Percentiles rank a stretch among this genome's conserved stretches.
Conservation (phyloP, 2,329 filamentous ascomycete species). For the Colletotrichum lini region DNA sequence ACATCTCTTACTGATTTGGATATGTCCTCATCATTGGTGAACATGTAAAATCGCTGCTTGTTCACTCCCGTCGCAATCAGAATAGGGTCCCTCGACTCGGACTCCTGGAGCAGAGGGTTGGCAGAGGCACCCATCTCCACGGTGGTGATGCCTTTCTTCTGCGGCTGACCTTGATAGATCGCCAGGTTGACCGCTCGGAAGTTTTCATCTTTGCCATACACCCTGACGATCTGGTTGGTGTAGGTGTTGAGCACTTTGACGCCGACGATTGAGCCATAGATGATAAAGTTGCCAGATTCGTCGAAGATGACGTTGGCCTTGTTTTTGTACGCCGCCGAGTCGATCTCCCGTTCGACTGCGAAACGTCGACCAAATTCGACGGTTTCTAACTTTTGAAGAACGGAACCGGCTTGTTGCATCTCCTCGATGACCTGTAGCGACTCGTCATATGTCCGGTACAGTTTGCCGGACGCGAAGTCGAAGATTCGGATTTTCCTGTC, state of each 20-base stretch:
- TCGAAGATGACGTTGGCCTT: slow-evolving; percentile 94
- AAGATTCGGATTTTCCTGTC: slow-evolving; percentile 95
- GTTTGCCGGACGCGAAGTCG: slow-evolving; percentile 89
- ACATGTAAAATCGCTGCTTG: slow-evolving; percentile 97
- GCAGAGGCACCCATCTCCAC: slow-evolving; percentile 97
- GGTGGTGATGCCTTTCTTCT: slow-evolving; percentile 93
- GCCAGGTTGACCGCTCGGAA: slow-evolving; percentile 87
- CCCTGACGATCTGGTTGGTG: slow-evolving; percentile 91
- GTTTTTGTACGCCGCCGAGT: slow-evolving; percentile 75
- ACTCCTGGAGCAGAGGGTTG: slow-evolving; percentile 93
- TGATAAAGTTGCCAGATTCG: slow-evolving; percentile 93
- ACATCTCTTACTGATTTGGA: slow-evolving; percentile 90
- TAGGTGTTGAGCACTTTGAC: slow-evolving; percentile 97
- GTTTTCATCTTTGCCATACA: slow-evolving; percentile 91
- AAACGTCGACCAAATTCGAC: slow-evolving; percentile 93
- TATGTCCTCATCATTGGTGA: slow-evolving; percentile 89
- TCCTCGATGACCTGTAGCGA: slow-evolving; percentile 90
- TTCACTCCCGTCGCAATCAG: slow-evolving; percentile 86
- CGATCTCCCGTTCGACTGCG: slow-evolving; percentile 88
- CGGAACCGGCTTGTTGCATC: slow-evolving; percentile 95
- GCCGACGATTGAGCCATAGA: slow-evolving; percentile 93
- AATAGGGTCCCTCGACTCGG: slow-evolving; percentile 91
- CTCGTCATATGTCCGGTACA: slow-evolving; percentile 95
- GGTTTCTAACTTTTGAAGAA: slow-evolving; percentile 84
- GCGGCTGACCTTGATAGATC: slow-evolving; percentile 94